Evolutionary conservation across 306 rosid species (phyloP).

Genomic region (Rubus idaeus): DNA sequence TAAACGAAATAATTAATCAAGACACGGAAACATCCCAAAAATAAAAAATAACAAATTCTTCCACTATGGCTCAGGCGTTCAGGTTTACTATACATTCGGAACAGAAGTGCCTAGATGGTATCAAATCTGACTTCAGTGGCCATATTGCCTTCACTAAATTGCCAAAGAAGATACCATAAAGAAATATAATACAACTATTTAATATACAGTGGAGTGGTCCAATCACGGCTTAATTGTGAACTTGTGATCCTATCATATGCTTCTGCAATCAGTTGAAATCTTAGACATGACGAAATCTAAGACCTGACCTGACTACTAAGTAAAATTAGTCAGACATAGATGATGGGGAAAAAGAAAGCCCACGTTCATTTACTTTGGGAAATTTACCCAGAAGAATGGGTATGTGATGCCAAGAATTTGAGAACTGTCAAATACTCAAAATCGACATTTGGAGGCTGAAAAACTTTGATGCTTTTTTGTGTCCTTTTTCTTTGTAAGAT

Average conservation of each 20-base stretch:
- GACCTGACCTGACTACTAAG: not conserved
- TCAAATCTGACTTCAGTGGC: not conserved
- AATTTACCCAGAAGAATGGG: not conserved
- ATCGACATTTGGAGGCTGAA: not conserved
- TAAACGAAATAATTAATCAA: conserved; percentile 10
- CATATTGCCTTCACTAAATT: not conserved
- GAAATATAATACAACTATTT: not conserved
- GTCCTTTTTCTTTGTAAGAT: not conserved
- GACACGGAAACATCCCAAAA: not conserved
- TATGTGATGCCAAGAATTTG: not conserved
- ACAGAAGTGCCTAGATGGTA: not conserved
- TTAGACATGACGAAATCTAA: not conserved
- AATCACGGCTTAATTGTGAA: not conserved
- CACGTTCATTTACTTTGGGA: not conserved
- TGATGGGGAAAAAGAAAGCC: not conserved
- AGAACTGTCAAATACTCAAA: not conserved
- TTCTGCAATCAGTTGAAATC: not conserved
- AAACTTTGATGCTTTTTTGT: not conserved
- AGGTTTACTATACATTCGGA: not conserved
- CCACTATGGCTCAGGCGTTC: not conserved
- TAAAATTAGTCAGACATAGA: not conserved
- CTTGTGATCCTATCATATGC: not conserved
- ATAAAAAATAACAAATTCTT: not conserved
- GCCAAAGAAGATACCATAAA: not conserved
- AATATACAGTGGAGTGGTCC: not conserved